phyloP scores from a whole-genome alignment of 75 land plant genomes.

The Picea glauca region DNA sequence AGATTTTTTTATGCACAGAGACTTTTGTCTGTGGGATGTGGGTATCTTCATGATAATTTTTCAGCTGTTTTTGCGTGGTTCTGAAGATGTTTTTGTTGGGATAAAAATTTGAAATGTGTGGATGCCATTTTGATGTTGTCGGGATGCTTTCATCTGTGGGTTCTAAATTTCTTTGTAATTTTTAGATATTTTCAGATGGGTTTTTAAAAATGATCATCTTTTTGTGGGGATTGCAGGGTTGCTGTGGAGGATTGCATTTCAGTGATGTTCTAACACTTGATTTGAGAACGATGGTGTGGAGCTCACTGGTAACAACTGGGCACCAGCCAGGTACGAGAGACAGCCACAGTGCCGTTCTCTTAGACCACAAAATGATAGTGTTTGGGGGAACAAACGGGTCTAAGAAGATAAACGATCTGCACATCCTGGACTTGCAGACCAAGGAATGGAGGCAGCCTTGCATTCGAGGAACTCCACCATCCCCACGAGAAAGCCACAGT shows the following conservation, averaged over 20 bases:
- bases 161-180: no score
- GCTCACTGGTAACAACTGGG: conserved; percentile 40
- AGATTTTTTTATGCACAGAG: no score
- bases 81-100: no score
- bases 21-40: no score
- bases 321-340: conserved; percentile 77
- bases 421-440: conserved; percentile 57
- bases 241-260: conserved; percentile 77
- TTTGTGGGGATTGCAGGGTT: conserved; percentile 38
- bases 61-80: no score
- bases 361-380: conserved; percentile 54
- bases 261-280: conserved; percentile 59
- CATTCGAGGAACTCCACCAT: conserved; percentile 59
- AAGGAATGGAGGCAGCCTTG: conserved; percentile 55
- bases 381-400: conserved; percentile 86
- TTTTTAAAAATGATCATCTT: no score
- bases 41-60: no score
- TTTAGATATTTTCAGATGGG: no score
- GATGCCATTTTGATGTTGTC: not conserved
- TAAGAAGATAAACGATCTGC: conserved; percentile 80
- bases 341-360: conserved; percentile 72
- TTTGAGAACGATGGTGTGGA: conserved; percentile 66
- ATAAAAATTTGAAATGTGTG: not conserved
- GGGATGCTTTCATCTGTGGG: no score
- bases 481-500: conserved; percentile 87